Evolutionary conservation across 2,329 filamentous ascomycete genomes (phyloP), one percentile per base, ranked within the genome.

Genomic region (Amauroascus niger): DNA sequence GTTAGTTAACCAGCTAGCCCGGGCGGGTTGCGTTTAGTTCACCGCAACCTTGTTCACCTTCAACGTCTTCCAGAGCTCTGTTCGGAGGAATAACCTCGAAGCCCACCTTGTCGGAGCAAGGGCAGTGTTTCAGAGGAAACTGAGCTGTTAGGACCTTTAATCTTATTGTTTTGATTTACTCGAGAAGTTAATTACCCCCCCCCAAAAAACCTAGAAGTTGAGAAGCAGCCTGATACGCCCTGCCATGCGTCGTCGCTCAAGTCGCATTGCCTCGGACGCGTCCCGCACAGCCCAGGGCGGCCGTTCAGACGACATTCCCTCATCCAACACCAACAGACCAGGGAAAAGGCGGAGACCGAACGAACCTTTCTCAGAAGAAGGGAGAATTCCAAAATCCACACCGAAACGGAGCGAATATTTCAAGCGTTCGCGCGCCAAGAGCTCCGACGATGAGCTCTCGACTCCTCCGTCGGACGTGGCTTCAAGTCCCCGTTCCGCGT

Each of bases 341-440:
- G 55, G 61, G 47, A 70, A 69, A 58, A 65, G 64, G 57, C 62
- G 64, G 58, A 69, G 65, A 57, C 61, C 61, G 45, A 40, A 51
- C 47, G 53, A 62, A 44, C 20, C 54, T n/a, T 46, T 56, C 45
- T 50, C 54, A 32, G 53, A 54, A 54, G 53, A 46, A 46, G 24
- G 57, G 16, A 61, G 59, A 35, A 49, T 57, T 9, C 58, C 59
- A 14, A 70, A 63, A 55, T 61, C 67, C 11, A 76, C 74, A 9
- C 63, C 72, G 5, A 76, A 69, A 56, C 76, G 73, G 62, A 78
- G 76, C 66, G 75, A 73, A 60, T 77, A 78, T 60, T 79, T 79
- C 35, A n/a, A 45, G 32, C 40, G 14, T n/a, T 5, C 33, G 9
- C n/a, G 16, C 28, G 13, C 32, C 18, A 18, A 54, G 11, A 43